These are phyloP conservation scores for Lasiosphaeria miniovina DNA, from an alignment of 495 filamentous ascomycete genomes.

Conservation along the genomic window DNA sequence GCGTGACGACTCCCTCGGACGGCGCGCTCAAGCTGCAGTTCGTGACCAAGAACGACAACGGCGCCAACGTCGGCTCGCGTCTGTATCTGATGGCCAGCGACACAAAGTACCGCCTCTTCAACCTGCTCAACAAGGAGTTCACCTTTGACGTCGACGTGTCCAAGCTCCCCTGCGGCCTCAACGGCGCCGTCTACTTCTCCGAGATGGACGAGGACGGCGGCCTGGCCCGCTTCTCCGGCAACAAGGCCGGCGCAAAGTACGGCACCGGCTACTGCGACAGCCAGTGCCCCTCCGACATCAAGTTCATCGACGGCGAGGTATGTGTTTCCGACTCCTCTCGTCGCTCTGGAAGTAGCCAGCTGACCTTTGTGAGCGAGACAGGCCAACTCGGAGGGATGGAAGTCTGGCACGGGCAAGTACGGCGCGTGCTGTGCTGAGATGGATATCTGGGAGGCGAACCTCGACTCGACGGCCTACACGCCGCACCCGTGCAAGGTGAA, in stretches of 20 bases:
- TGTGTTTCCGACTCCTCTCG: constrained; percentile 9
- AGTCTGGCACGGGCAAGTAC: constrained; percentile 55
- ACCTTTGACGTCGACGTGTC: constrained; percentile 68
- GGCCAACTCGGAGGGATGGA: constrained; percentile 60
- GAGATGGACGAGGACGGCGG: constrained; percentile 65
- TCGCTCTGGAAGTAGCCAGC: too few relatives aligned
- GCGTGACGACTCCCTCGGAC: constrained; percentile 52
- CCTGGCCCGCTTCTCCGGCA: constrained; percentile 45
- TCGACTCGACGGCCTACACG: constrained; percentile 54
- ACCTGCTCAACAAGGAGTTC: constrained; percentile 66
- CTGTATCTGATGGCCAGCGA: constrained; percentile 59
- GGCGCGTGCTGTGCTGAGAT: constrained; percentile 68
- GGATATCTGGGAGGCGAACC: constrained; percentile 71
- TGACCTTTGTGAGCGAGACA: too few relatives aligned
- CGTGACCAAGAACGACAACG: constrained; percentile 48
- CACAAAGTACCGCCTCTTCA: constrained; percentile 58
- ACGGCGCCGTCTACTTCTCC: constrained; percentile 68
- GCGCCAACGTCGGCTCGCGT: constrained; percentile 60
- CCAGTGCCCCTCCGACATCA: constrained; percentile 63
- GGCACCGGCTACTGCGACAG: constrained; percentile 72
- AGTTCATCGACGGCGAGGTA: constrained; percentile 65
- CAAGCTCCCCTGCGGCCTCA: constrained; percentile 64
- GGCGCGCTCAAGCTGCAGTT: constrained; percentile 56
- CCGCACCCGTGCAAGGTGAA: constrained; percentile 57
- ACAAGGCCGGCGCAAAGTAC: constrained; percentile 67